phyloP scores from a whole-genome alignment of 2,329 filamentous ascomycete genomes.

The Cercospora sojina region DNA sequence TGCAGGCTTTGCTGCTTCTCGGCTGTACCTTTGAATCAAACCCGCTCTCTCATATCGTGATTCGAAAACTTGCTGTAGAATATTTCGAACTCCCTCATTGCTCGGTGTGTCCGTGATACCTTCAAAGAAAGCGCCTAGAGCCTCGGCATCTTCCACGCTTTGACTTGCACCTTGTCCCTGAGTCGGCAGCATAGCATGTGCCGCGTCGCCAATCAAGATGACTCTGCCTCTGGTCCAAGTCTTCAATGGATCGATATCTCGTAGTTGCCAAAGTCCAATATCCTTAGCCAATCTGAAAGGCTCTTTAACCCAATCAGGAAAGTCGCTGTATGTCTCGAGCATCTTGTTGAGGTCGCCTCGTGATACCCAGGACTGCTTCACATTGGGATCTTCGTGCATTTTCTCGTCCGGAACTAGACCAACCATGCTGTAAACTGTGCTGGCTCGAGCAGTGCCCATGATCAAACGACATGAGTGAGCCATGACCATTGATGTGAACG shows the following conservation, averaged over 20 bases:
- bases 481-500: conserved; percentile 50
- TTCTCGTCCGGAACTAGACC: conserved; percentile 48
- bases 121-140: conserved; percentile 33
- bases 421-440: conserved; percentile 44
- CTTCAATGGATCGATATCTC: conserved; percentile 46
- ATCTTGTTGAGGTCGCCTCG: conserved; percentile 41
- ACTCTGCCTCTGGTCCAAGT: conserved; percentile 38
- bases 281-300: conserved; percentile 38
- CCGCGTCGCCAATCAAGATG: conserved; percentile 41
- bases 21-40: conserved; percentile 46
- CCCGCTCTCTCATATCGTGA: conserved; percentile 42
- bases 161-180: conserved; percentile 48
- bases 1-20: conserved; percentile 45
- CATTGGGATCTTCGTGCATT: conserved; percentile 42
- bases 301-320: conserved; percentile 43
- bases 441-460: conserved; percentile 48
- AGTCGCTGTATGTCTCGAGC: conserved; percentile 44
- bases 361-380: conserved; percentile 44
- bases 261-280: conserved; percentile 49
- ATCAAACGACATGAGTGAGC: conserved; percentile 43
- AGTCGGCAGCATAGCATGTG: conserved; percentile 44
- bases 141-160: conserved; percentile 46
- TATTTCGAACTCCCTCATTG: conserved; percentile 27
- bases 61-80: conserved; percentile 31
- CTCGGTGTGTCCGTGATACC: conserved; percentile 24